Evolutionary conservation across 495 filamentous ascomycete genomes (phyloP).

Genomic region (Penicillium parvum): DNA sequence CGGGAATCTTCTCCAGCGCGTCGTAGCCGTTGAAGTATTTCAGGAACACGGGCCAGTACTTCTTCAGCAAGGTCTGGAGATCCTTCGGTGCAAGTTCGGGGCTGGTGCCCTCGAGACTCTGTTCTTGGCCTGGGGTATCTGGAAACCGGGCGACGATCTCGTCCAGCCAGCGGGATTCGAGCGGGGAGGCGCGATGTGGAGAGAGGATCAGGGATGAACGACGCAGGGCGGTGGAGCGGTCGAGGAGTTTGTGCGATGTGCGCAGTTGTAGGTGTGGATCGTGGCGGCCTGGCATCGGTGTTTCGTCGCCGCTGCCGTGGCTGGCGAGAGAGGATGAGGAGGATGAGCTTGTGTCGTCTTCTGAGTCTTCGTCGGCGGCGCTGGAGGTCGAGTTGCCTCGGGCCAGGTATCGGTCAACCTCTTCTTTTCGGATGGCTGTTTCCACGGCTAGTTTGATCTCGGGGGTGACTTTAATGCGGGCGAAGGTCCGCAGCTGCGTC

Average conservation of each 20-base stretch:
- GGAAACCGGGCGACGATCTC: conserved; percentile 61
- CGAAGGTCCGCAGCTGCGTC: conserved; percentile 83
- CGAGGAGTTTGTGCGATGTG: conserved; percentile 36
- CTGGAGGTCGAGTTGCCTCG: conserved; percentile 20
- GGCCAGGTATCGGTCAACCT: conserved; percentile 40
- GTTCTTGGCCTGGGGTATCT: conserved; percentile 21
- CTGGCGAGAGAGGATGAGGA: conserved; percentile 42
- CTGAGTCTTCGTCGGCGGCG: conserved; percentile 15
- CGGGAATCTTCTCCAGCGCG: conserved; percentile 80
- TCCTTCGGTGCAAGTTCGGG: conserved; percentile 28
- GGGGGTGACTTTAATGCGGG: conserved; percentile 61
- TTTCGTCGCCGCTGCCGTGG: conserved; percentile 39
- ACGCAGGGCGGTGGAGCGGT: conserved; percentile 35
- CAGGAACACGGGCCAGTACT: conserved; percentile 51
- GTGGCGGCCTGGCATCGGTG: conserved; percentile 31
- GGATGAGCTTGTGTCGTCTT: conserved; percentile 32
- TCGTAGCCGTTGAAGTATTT: conserved; percentile 86
- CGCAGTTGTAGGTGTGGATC: conserved; percentile 26
- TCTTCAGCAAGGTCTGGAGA: conserved; percentile 50
- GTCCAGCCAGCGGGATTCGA: conserved; percentile 69
- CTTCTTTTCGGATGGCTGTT: conserved; percentile 38
- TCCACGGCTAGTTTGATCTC: conserved; percentile 49
- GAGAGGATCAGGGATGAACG: conserved; percentile 45
- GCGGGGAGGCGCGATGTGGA: conserved; percentile 51
- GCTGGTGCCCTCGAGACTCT: conserved; percentile 3